These are phyloP conservation scores for Plectosphaerella plurivora DNA, from an alignment of 2,329 filamentous ascomycete genomes.

Conservation along the genomic window DNA sequence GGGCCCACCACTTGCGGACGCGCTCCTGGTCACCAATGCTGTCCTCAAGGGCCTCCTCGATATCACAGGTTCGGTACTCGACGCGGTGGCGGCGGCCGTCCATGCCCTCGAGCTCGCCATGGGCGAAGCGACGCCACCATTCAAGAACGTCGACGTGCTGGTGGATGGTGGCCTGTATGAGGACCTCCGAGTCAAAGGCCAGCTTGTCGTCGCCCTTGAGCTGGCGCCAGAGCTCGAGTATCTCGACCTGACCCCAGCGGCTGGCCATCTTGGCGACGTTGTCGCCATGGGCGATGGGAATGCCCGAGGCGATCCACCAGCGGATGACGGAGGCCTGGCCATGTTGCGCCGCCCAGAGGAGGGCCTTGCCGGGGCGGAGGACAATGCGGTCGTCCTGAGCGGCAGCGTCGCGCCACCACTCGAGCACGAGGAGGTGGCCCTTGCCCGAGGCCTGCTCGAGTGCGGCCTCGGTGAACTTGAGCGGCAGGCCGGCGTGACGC, in stretches of 20 bases:
- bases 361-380: constrained; percentile 78
- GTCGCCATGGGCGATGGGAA: constrained; percentile 76
- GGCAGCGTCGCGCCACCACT: constrained; percentile 84
- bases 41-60: constrained; percentile 91
- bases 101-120: constrained; percentile 50
- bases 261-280: constrained; percentile 80
- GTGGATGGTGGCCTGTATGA: constrained; percentile 83
- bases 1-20: constrained; percentile 83
- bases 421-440: constrained; percentile 78
- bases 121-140: constrained; percentile 79
- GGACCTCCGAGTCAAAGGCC: constrained; percentile 76
- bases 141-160: constrained; percentile 80
- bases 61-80: constrained; percentile 92
- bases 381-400: constrained; percentile 52
- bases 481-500: constrained; percentile 66
- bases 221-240: constrained; percentile 75
- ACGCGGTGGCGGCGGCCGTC: constrained; percentile 60
- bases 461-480: constrained; percentile 82
- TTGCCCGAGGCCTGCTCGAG: constrained; percentile 83
- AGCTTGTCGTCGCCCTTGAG: constrained; percentile 62
- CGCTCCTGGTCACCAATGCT: constrained; percentile 69
- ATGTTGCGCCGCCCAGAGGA: constrained; percentile 78
- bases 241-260: constrained; percentile 76
- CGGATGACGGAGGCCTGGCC: constrained; percentile 72
- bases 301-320: constrained; percentile 84